Base-by-base conservation (phyloP, 495 filamentous ascomycete genomes). In the Apodospora peruviana region DNA sequence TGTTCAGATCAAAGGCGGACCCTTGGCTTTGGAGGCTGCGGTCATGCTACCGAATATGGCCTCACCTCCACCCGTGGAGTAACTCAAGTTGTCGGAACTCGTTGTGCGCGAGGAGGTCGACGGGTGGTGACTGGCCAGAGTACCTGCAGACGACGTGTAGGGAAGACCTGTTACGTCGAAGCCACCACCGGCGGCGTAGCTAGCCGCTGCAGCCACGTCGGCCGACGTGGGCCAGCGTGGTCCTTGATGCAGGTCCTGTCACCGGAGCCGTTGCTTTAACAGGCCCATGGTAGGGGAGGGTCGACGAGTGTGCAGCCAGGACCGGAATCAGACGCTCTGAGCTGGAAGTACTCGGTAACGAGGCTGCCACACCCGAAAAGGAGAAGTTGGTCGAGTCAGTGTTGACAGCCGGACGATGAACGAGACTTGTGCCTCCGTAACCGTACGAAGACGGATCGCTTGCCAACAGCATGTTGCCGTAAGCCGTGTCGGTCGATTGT, bases 311-410 rank as follows among this genome's bases (percentile, higher is more conserved):
- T 19, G 19, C 58, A 36, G 57, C 58, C 23, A 49, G 73, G 58
- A 50, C 53, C n/a, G n/a, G n/a, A n/a, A n/a, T n/a, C 14, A 70
- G 69, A 9, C 73, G 67, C 42, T 74, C 72, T 1, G 61, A 39
- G 22, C 37, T 52, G 4, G 65, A 47, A 17, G 54, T 62, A 5
- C 64, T 27, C 0, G 66, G 67, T 1, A 70, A 55, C 0, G 71
- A 69, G 1, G 71, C 68, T 10, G 69, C 66, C 19, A 67, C 66
- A n/a, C 60, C 55, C 0, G 68, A 65, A 14, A 72, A 58, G 14
- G 69, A 71, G 27, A 72, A 68, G 25, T 56, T 61, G 4, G 61
- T 46, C 16, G 60, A 50, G 11, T 71, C 65, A 29, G 59, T 57
- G 18, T 17, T 56, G 11, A 54, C 52, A 2, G 64, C 56, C 0